Evolutionary conservation across 2,329 filamentous ascomycete species (phyloP).

Genomic region (Hortaea werneckii): DNA sequence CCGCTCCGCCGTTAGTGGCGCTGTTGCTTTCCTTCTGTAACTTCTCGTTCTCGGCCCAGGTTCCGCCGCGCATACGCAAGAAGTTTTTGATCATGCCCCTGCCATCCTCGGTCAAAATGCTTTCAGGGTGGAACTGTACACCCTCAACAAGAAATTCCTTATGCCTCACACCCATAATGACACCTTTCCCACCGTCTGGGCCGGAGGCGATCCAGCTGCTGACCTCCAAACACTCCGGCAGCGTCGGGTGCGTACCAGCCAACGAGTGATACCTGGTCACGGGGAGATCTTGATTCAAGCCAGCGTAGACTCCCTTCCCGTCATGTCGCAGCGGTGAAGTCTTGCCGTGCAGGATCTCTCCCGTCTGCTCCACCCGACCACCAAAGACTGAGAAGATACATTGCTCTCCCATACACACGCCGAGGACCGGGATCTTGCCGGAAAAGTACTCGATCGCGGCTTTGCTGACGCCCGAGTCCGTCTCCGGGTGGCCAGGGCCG

Average conservation of each 20-base stretch:
- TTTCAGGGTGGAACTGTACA: conserved; percentile 96
- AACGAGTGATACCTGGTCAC: conserved; percentile 96
- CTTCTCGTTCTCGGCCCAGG: conserved; percentile 71
- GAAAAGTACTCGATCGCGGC: conserved; percentile 84
- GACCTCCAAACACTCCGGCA: conserved; percentile 78
- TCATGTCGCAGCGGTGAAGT: conserved; percentile 87
- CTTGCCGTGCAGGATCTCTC: conserved; percentile 95
- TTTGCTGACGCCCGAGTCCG: conserved; percentile 86
- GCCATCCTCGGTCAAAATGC: conserved; percentile 84
- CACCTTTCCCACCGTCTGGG: conserved; percentile 64
- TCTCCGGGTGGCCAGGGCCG: conserved; percentile 83
- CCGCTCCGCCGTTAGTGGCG: conserved; percentile 26
- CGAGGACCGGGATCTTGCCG: conserved; percentile 88
- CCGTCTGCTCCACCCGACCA: conserved; percentile 80
- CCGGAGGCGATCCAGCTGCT: conserved; percentile 77
- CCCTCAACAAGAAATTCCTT: conserved; percentile 87
- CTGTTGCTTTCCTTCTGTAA: conserved; percentile 31
- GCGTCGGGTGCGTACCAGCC: conserved; percentile 77
- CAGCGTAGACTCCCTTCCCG: conserved; percentile 77
- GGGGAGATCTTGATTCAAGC: conserved; percentile 67
- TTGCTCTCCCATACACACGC: conserved; percentile 99
- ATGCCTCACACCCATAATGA: conserved; percentile 96
- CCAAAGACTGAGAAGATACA: conserved; percentile 94
- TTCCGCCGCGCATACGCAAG: conserved; percentile 74
- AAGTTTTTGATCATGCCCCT: conserved; percentile 90